Evolutionary conservation across 371 early-diverging fungal species (phyloP).

Genomic region (Umbelopsis sp.): DNA sequence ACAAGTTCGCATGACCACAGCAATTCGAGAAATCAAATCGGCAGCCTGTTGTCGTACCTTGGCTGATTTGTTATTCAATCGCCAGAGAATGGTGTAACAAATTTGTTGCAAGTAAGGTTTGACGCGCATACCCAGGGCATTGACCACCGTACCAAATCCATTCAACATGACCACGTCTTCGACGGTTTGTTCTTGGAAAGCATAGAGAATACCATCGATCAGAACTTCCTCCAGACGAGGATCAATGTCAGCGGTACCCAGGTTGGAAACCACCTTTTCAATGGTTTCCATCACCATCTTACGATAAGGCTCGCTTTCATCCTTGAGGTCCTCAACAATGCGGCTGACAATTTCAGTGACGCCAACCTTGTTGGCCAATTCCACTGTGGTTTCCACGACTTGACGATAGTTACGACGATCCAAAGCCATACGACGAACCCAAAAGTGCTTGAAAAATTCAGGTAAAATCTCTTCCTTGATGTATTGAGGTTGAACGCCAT

Average conservation of each 20-base stretch:
- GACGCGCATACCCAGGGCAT: slow-evolving; percentile 86
- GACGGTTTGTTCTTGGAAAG: slow-evolving; percentile 95
- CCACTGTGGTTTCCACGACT: slow-evolving; percentile 95
- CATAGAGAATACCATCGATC: slow-evolving; percentile 95
- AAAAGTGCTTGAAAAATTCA: slow-evolving; percentile 95
- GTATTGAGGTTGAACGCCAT: slow-evolving; percentile 87
- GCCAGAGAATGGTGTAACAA: slow-evolving; percentile 92
- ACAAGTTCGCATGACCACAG: slow-evolving; percentile 91
- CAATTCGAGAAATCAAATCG: slow-evolving; percentile 92
- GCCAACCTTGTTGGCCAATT: slow-evolving; percentile 92
- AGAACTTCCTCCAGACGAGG: slow-evolving; percentile 87
- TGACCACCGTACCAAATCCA: slow-evolving; percentile 94
- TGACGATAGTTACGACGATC: slow-evolving; percentile 92
- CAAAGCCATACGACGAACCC: slow-evolving; percentile 97
- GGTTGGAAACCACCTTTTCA: slow-evolving; percentile 74
- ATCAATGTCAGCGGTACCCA: slow-evolving; percentile 93
- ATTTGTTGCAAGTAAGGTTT: slow-evolving; percentile 94
- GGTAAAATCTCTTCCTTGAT: slow-evolving; percentile 90
- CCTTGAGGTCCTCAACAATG: slow-evolving; percentile 91
- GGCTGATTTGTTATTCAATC: slow-evolving; percentile 95
- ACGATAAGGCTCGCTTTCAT: slow-evolving; percentile 93
- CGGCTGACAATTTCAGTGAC: slow-evolving; percentile 85
- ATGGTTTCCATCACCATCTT: slow-evolving; percentile 98
- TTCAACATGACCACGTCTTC: slow-evolving; percentile 93
- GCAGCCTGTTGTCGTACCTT: slow-evolving; percentile 97